Conservation (phyloP, 352 stramenopile genomes). For the Phytophthora vignae region DNA sequence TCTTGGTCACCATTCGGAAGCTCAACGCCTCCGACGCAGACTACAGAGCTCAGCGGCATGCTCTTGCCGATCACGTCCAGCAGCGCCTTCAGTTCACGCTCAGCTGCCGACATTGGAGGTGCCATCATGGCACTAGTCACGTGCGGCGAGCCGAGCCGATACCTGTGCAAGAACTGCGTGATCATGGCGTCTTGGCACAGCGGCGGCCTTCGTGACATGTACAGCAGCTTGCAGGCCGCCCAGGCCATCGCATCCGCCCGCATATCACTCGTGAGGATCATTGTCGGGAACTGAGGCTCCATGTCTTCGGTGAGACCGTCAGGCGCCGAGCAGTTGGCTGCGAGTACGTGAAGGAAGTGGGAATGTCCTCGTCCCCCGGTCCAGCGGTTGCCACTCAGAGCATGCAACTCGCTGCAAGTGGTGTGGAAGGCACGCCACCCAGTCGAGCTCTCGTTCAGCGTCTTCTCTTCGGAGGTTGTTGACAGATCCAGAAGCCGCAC, state of each 20-base stretch:
- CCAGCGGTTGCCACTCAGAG: slow-evolving; percentile 28
- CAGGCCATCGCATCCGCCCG: slow-evolving; percentile 59
- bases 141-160: slow-evolving; percentile 34
- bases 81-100: slow-evolving; percentile 43
- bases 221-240: slow-evolving; percentile 56
- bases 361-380: slow-evolving; percentile 8
- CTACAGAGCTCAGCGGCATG: slow-evolving; percentile 38
- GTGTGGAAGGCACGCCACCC: slow-evolving; percentile 55
- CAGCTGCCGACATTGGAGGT: slow-evolving; percentile 38
- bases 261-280: slow-evolving; percentile 49
- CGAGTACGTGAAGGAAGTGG: slow-evolving; percentile 45
- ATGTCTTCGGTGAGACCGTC: slow-evolving; percentile 26
- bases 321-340: slow-evolving; percentile 35
- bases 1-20: slow-evolving; percentile 19
- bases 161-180: slow-evolving; percentile 45
- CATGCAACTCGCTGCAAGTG: slow-evolving; percentile 38
- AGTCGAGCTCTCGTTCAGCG: slow-evolving; percentile 21
- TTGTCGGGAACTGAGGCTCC: slow-evolving; percentile 16
- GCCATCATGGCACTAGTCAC: slow-evolving; percentile 42
- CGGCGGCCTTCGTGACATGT: slow-evolving; percentile 39
- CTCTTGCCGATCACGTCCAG: slow-evolving; percentile 56
- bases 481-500: slow-evolving; percentile 21
- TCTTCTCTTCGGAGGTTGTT: neutral
- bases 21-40: slow-evolving; percentile 54
- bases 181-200: slow-evolving; percentile 58